Base-by-base conservation (phyloP, 495 filamentous ascomycete genomes). In the Penicillium coffeae region DNA sequence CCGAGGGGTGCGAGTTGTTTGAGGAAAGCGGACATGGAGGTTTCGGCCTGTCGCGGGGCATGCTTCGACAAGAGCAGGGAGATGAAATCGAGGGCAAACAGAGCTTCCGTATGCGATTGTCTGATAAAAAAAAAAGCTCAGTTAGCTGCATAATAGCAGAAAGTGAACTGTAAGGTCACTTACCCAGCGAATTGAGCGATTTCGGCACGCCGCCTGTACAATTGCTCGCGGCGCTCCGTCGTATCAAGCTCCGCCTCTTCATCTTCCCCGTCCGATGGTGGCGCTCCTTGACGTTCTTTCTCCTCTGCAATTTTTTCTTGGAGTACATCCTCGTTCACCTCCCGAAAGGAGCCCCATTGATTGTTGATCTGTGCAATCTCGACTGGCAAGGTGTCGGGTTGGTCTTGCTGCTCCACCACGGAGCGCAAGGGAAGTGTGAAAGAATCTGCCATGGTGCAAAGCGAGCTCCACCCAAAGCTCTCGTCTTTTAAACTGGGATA, bases 31-130 rank as follows among this genome's bases (percentile, higher is more conserved):
- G 84, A 90, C 52, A 96, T 80, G 21, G 87, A 86, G 25, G 68
- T 60, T 49, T 80, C 80, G 18, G 85, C 87, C 51, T 79, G 79
- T 33, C 78, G 77, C 3, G 87, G 85, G 2, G 75, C 71, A 53
- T 93, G 77, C 60, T 89, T 89, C 8, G 90, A 89, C 1, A 95
- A 72, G 1, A 95, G 69, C 8, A 96, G 79, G 10, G 93, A 96
- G 33, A 96, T 65, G 53, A 89, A 88, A 59, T 97, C 90, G 41
- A 95, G 79, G 3, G 82, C 80, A 20, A 83, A 70, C 60, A 82
- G 62, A 34, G 86, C 78, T 55, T 86, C 78, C 60, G 84, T 79
- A 32, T 83, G 75, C 4, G 89, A 89, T 55, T 76, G 66, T 18
- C 81, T 84, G 18, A 43, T 1, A 7, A 15, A 9, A 14, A n/a